Evolutionary conservation across 2,329 filamentous ascomycete genomes (phyloP).

Genomic region (Fusarium sp.): DNA sequence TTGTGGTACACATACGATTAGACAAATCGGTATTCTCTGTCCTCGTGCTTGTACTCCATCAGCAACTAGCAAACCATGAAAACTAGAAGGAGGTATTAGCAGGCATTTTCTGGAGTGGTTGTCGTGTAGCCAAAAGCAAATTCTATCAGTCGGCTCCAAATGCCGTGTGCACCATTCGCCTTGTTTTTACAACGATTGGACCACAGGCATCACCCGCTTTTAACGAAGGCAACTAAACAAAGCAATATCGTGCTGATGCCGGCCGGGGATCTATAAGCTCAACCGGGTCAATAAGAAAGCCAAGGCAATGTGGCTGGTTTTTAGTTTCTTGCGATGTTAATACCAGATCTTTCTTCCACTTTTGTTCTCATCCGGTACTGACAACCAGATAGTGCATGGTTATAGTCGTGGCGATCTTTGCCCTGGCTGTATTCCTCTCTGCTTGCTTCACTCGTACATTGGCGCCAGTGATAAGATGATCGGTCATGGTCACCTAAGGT

Average conservation of each 20-base stretch:
- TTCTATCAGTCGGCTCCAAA: background rate
- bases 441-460: background rate
- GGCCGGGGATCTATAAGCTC: background rate
- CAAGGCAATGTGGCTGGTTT: background rate
- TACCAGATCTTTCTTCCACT: background rate
- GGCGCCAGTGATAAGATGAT: background rate
- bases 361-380: background rate
- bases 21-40: background rate
- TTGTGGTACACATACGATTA: slow-evolving; percentile 7
- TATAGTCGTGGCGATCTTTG: slow-evolving; percentile 21
- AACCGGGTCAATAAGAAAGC: background rate
- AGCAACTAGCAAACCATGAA: background rate
- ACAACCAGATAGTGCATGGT: background rate
- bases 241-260: slow-evolving; percentile 16
- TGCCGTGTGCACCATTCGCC: slow-evolving; percentile 10
- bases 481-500: background rate
- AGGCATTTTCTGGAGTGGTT: background rate
- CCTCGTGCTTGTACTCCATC: background rate
- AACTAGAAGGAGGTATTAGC: background rate
- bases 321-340: slow-evolving; percentile 1
- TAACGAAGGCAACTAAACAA: slow-evolving; percentile 17
- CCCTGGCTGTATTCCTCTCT: background rate
- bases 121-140: background rate
- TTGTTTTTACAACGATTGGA: slow-evolving; percentile 28
- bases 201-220: slow-evolving; percentile 3